Evolutionary conservation across 768 basidiomycete genomes (phyloP), one percentile per base, ranked within the genome.

Genomic region (Podaxis sp.): DNA sequence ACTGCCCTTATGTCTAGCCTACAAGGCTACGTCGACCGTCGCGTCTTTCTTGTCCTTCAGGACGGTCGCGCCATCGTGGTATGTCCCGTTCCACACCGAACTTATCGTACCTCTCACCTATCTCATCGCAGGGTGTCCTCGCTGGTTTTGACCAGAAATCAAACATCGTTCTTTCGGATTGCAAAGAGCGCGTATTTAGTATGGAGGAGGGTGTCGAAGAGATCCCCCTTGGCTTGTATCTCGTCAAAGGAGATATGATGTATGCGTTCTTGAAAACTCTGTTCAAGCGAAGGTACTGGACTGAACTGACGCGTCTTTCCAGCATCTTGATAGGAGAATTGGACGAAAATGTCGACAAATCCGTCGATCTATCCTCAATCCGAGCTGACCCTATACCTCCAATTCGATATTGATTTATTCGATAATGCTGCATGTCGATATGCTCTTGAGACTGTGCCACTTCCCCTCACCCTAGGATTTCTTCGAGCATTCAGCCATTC

Each of bases 181-280:
- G 89, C 60, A 93, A 90, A 70, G 97, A 99, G 72, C 87, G 96
- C 66, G 87, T 98, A 36, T 98, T 91, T 73, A 91, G 89, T 69
- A 74, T 84, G 56, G 97, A 99, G 14, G 91, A 92, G 68, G 90
- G 91, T 42, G 94, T 97, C 27, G 93, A 98, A 74, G 95, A 98
- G 79, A 87, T 95, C 9, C 91, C 93, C 0, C 79, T 98, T 25
- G 97, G 97, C 0, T 79, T 98, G 48, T 98, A 99, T 74, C 87
- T 99, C 69, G 94, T 99, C 70, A 95, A 98, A 68, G 97, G 97
- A 2, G 97, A 99, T 71, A 95, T 95, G 82, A 95, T 96, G 97
- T 98, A 68, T 73, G 93, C 85, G 13, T 28, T 46, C 50, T 23
- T 23, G 23, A 23, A 23, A 40, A 21, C 35, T 56, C 57, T 42